Conservation (phyloP, 352 stramenopile species). For the Pythium myriotylum region DNA sequence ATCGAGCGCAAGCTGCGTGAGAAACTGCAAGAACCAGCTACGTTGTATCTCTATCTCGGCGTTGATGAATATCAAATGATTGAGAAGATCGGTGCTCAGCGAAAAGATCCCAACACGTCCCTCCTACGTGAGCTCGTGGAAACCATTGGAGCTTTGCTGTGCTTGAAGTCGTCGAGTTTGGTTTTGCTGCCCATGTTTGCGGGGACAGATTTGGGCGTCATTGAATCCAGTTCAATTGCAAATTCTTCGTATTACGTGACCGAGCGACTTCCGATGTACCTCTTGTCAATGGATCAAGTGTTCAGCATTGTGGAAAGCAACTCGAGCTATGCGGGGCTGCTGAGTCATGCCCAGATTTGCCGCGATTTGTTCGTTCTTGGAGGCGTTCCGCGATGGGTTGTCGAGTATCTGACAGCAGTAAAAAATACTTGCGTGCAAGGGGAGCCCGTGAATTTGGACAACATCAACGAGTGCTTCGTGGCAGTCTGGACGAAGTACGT, state of each 20-base stretch:
- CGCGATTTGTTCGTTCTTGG: conserved; percentile 32
- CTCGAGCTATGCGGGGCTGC: conserved; percentile 11
- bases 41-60: conserved; percentile 38
- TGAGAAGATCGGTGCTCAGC: conserved; percentile 20
- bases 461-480: background rate
- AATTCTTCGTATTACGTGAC: conserved; percentile 31
- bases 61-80: conserved; percentile 39
- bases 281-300: conserved; percentile 33
- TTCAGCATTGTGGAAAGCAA: conserved; percentile 29
- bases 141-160: background rate
- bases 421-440: conserved; percentile 19
- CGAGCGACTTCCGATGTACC: conserved; percentile 27
- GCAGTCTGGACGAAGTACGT: conserved; percentile 11
- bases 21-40: conserved; percentile 15
- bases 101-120: no score
- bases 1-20: conserved; percentile 14
- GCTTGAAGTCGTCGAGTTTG: conserved; percentile 22
- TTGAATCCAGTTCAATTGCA: conserved; percentile 24
- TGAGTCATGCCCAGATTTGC: conserved; percentile 23
- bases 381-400: conserved; percentile 30
- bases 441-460: conserved; percentile 17
- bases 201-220: conserved; percentile 26
- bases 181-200: conserved; percentile 35
- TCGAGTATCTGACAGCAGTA: conserved; percentile 28
- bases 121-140: no score